These are phyloP conservation scores for Solidago caesia DNA, from an alignment of 129 eudicot genomes.

Conservation along the genomic window DNA sequence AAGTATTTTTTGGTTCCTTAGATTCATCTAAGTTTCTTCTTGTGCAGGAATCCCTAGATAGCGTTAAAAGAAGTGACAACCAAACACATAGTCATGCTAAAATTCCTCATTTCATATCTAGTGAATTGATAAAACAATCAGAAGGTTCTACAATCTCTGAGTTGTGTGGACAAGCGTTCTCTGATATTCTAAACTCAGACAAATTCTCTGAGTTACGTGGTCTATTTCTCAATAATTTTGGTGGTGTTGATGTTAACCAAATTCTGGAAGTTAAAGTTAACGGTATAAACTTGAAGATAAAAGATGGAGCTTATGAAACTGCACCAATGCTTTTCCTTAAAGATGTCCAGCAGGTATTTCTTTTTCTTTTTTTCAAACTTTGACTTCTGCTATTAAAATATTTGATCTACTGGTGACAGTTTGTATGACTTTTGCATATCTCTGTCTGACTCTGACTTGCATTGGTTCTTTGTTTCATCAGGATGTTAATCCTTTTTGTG, in stretches of 20 bases:
- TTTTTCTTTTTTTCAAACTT: conserved; percentile 2
- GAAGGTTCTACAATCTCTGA: conserved; percentile 41
- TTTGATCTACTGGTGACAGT: not conserved
- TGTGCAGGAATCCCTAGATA: conserved; percentile 49
- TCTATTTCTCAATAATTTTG: conserved; percentile 61
- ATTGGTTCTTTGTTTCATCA: too few species aligned
- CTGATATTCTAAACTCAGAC: conserved; percentile 54
- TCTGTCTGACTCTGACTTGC: too few species aligned
- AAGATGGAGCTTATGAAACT: conserved; percentile 65
- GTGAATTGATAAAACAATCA: conserved; percentile 40
- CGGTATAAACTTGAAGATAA: conserved; percentile 55
- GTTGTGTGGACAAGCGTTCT: conserved; percentile 47
- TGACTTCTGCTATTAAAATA: not conserved
- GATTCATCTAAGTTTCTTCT: conserved; percentile 12
- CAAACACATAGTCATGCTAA: conserved; percentile 33
- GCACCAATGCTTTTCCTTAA: conserved; percentile 58
- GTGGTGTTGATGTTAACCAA: conserved; percentile 49
- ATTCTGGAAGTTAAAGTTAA: conserved; percentile 51
- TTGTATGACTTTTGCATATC: not conserved
- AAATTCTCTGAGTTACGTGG: conserved; percentile 58
- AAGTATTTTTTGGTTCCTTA: not conserved
- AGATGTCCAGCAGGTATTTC: conserved; percentile 76
- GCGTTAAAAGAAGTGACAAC: conserved; percentile 36
- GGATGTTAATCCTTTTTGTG: too few species aligned
- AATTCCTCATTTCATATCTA: conserved; percentile 28